Conservation (phyloP, 441 rosid genomes). For the Breynia disticha region DNA sequence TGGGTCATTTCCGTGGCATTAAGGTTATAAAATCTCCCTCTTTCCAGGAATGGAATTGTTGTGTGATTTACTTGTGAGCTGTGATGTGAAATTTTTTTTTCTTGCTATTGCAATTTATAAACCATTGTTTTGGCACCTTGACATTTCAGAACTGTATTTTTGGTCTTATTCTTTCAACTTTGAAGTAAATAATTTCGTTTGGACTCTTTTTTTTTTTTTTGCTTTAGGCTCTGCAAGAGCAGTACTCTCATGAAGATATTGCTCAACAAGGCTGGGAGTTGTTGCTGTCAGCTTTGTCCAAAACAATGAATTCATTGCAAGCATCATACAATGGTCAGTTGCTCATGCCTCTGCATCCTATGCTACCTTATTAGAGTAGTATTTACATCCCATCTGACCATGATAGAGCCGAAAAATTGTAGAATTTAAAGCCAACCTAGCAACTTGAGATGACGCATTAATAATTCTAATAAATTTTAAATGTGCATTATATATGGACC, state of each 20-base stretch:
- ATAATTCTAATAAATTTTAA: not conserved
- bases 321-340: slow-evolving; percentile 57
- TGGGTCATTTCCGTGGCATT: slow-evolving; percentile 64
- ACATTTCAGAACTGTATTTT: too few species aligned
- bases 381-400: not conserved
- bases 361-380: not conserved
- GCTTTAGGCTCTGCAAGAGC: slow-evolving; percentile 53
- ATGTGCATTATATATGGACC: not conserved
- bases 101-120: not conserved
- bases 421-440: not conserved
- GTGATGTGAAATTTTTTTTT: too few species aligned
- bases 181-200: not conserved
- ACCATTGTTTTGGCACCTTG: too few species aligned
- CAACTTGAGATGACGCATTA: not conserved
- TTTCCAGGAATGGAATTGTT: not conserved
- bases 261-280: slow-evolving; percentile 56
- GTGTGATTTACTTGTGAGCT: not conserved
- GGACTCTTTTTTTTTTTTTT: not conserved
- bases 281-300: slow-evolving; percentile 49
- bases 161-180: not conserved
- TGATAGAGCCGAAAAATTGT: not conserved
- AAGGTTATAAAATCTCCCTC: slow-evolving; percentile 34
- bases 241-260: slow-evolving; percentile 37
- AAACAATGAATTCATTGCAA: slow-evolving; percentile 51
- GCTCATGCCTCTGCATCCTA: not conserved